Base-by-base conservation (phyloP, 2,329 filamentous ascomycete genomes). In the Triangularia setosa region DNA sequence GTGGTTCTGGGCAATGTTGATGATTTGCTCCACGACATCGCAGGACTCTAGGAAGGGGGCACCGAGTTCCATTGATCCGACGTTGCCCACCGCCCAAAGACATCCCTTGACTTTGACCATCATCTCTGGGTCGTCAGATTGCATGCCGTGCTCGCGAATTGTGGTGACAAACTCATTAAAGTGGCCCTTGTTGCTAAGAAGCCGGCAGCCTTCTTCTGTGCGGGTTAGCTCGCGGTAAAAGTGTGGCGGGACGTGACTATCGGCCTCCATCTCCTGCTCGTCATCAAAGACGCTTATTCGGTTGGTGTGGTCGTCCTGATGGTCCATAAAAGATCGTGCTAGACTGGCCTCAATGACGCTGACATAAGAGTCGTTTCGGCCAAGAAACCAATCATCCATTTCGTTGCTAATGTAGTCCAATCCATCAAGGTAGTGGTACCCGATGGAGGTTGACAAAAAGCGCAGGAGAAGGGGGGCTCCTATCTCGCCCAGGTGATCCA, bases 331-430 rank as follows among this genome's bases (percentile, higher is more conserved):
- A 0, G 93, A 90, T 65, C 92, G 89, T 30, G 93, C 92, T 60
- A 99, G 83, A 62, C 93, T 96, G n/a, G 96, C 95, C 76, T 99
- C 95, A 48, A 99, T 94, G 48, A 98, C 85, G 40, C 88, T 86
- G 59, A 99, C 95, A 70, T 99, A 99, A n/a, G 88, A 90, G 75
- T 99, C 94, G 73, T 99, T 99, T 54, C 95, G 88, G 14, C 95
- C 95, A 28, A 99, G 83, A 74, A 98, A 99, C 95, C 95, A 99
- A 78, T 99, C 96, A 71, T 99, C 95, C 95, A 99, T 99, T 76
- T 99, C 96, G 74, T 96, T 95, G 67, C 93, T 97, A 76, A 99
- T 99, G 75, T 99, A 99, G 79, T 99, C 96, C 53, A 99, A 82
- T 0, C 93, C 95, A 73, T 98, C 93, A 5, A 99, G 83, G 76